phyloP scores from a whole-genome alignment of 306 rosid genomes.

The Trifolium fragiferum region DNA sequence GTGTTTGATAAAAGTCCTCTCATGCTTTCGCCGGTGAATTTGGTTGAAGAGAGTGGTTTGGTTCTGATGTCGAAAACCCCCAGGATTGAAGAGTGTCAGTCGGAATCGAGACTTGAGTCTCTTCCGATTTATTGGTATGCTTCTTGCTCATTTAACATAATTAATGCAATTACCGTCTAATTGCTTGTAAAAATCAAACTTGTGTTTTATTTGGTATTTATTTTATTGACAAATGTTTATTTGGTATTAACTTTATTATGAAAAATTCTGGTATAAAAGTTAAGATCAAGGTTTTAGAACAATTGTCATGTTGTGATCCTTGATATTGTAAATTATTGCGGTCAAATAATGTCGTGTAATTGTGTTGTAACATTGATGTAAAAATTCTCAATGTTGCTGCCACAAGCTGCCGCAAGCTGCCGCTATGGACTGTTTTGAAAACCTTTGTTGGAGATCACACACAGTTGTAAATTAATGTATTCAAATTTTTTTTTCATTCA shows the following conservation, averaged over 20 bases:
- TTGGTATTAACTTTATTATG: neutral
- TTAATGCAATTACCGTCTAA: too few relatives aligned
- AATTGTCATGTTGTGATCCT: neutral
- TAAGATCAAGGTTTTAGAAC: neutral
- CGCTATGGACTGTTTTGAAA: neutral
- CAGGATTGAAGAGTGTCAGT: conserved; percentile 52
- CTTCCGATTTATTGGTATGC: conserved; percentile 96
- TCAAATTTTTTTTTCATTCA: too few relatives aligned
- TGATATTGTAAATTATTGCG: neutral
- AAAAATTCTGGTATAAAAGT: neutral
- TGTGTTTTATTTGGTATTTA: conserved; percentile 1
- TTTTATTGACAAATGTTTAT: neutral
- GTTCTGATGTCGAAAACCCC: conserved; percentile 76
- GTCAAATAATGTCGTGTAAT: neutral
- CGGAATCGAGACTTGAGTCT: conserved; percentile 79
- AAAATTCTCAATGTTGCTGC: neutral
- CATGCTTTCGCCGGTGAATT: conserved; percentile 80
- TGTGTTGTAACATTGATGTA: neutral
- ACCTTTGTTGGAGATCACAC: neutral
- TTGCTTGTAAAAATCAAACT: too few relatives aligned
- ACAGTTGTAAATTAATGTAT: neutral
- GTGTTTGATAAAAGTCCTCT: conserved; percentile 64
- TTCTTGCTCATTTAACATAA: too few relatives aligned
- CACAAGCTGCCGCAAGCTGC: neutral
- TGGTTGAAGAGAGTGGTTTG: conserved; percentile 52